These are phyloP conservation scores for Ceratobasidium papillatum DNA, from an alignment of 1,284 basidiomycete species.

Conservation along the genomic window DNA sequence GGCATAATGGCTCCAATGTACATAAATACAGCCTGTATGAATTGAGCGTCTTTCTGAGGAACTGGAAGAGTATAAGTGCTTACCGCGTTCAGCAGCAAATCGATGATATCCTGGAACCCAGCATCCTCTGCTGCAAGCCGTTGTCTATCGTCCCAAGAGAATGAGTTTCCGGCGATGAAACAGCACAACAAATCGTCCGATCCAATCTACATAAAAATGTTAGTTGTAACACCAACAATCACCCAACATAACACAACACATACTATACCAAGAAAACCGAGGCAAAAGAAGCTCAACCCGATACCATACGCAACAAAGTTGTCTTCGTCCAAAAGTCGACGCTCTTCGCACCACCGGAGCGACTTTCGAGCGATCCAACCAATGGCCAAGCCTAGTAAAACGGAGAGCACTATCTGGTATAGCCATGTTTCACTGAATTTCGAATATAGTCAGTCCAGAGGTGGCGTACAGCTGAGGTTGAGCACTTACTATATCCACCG, in stretches of 20 bases:
- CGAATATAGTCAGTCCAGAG: neutral
- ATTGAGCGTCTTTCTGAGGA: neutral
- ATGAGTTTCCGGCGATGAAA: slow-evolving; percentile 38
- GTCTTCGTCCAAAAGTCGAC: slow-evolving; percentile 25
- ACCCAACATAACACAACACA: neutral
- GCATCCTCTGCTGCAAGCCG: slow-evolving; percentile 22
- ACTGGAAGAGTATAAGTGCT: neutral
- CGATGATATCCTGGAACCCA: slow-evolving; percentile 36
- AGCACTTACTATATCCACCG: slow-evolving; percentile 32
- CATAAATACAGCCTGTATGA: slow-evolving; percentile 27
- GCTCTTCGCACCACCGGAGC: slow-evolving; percentile 29
- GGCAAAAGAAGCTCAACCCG: slow-evolving; percentile 26
- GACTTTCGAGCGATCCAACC: slow-evolving; percentile 37
- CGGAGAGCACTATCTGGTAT: slow-evolving; percentile 22
- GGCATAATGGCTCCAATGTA: slow-evolving; percentile 36
- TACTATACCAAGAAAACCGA: slow-evolving; percentile 32
- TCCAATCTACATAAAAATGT: slow-evolving; percentile 12
- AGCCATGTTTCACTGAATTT: slow-evolving; percentile 34
- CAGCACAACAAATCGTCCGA: slow-evolving; percentile 32
- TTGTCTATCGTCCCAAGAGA: slow-evolving; percentile 37
- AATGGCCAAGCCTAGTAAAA: slow-evolving; percentile 13
- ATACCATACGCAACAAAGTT: slow-evolving; percentile 36
- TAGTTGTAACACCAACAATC: neutral
- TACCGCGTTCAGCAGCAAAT: slow-evolving; percentile 28
- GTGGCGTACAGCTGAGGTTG: neutral